Base-by-base conservation (phyloP, 2,329 filamentous ascomycete genomes). In the Colletotrichum trifolii region DNA sequence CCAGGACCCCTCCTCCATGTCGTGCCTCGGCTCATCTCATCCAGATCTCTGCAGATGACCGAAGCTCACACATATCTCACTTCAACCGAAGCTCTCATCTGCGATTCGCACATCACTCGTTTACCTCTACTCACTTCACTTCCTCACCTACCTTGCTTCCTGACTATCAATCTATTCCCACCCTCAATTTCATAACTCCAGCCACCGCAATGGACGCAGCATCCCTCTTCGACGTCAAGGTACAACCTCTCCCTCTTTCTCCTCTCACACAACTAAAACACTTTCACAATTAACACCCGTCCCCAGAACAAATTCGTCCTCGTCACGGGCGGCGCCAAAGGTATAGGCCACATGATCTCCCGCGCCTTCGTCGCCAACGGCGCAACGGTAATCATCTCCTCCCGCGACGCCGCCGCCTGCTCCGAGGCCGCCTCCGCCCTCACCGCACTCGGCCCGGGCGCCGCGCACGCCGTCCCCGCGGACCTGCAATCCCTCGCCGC, bases 341-440 rank as follows among this genome's bases (percentile, higher is more conserved):
- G 88, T 68, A 86, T 91, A 68, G 89, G 89, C 13, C 85, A 85
- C 64, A 91, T 91, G 88, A 91, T 91, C 68, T 85, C 86, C 38
- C 81, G 87, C 61, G 89, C 87, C 62, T 90, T 89, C 76, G 82
- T 90, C n/a, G 74, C 80, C 61, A 90, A 89, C 75, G 87, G 88
- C 61, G 85, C 85, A 42, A 86, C 80, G 54, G 88, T 91, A 13
- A 91, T 90, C 81, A 86, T 91, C 66, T 86, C 87, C 6, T 90
- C 87, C 6, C 83, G 89, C 70, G 87, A 90, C 74, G 84, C 81
- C 25, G 78, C 81, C 54, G 84, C 87, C 42, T 90, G 88, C 76
- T 79, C 82, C 38, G 66, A 81, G 57, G 84, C 87, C 2, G 87
- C 83, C 55, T 74, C 80, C n/a, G 83, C 87, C 69, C 79, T 91